Evolutionary conservation across 2,329 filamentous ascomycete genomes (phyloP).

Genomic region (Epichloe bromicola): DNA sequence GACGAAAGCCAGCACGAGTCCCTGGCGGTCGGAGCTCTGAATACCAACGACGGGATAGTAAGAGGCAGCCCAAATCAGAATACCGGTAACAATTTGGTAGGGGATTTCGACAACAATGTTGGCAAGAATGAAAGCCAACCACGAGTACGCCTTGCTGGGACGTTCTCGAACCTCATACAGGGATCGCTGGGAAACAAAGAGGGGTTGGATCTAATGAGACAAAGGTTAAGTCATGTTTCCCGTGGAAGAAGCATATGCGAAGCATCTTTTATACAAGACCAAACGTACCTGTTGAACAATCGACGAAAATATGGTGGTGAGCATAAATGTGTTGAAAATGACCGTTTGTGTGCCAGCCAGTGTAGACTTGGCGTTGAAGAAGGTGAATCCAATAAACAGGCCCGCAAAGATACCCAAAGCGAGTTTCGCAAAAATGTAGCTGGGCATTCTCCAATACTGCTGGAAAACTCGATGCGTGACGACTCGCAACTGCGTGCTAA

Average conservation of each 20-base stretch:
- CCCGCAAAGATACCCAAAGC: constrained; percentile 44
- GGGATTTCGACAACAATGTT: constrained; percentile 63
- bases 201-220: constrained; percentile 39
- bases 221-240: not conserved
- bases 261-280: too few species aligned
- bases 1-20: constrained; percentile 50
- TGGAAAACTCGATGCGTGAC: constrained; percentile 61
- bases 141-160: constrained; percentile 62
- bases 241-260: too few species aligned
- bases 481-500: constrained; percentile 48
- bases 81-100: constrained; percentile 51
- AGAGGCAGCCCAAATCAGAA: constrained; percentile 52
- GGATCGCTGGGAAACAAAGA: constrained; percentile 60
- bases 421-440: constrained; percentile 65
- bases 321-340: constrained; percentile 63
- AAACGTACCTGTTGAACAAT: constrained; percentile 44
- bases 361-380: constrained; percentile 42
- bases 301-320: constrained; percentile 60
- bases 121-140: constrained; percentile 58
- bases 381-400: constrained; percentile 66
- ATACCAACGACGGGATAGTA: constrained; percentile 51
- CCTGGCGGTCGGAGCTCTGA: constrained; percentile 42
- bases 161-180: constrained; percentile 69
- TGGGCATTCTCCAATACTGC: constrained; percentile 73
- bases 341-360: constrained; percentile 62